Base-by-base conservation (phyloP, 495 filamentous ascomycete genomes). In the Hypoxylon trugodes region DNA sequence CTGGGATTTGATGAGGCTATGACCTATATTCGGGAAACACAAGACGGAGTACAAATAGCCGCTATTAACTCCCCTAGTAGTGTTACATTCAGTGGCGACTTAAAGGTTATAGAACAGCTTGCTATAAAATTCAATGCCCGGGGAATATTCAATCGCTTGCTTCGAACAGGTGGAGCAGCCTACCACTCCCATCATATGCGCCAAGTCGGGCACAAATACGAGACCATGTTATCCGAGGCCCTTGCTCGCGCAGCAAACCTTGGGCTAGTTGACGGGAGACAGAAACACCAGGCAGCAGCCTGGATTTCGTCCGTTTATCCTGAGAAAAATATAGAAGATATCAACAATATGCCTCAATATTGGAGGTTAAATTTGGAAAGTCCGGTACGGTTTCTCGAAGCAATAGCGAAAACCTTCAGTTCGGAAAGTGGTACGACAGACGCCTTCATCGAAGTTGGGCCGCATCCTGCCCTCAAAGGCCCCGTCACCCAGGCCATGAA, bases 161-260 rank as follows among this genome's bases (percentile, higher is more conserved):
- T 84, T 10, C 65, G 65, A 15, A 80, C 82, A 0, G 77, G 79
- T 16, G 77, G 82, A n/a, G 70, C 61, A 1, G 83, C 84, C 0
- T 87, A 85, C 52, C 84, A 84, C 58, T 79, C 81, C 1, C 72
- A 76, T 7, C 79, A 80, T 46, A 84, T 85, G 80, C 53, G 16
- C 13, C 3, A 16, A 12, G 15, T 51, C 2, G 48, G 48, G 1
- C 19, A 51, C 28, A 19, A 25, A 8, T 51, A 51, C 21, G 48
- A 37, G 30, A 25, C 15, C 13, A 15, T n/a, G 6, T 13, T 38
- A 7, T 8, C 30, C 2, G 38, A 51, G 13, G 48, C 18, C 4
- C 30, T 51, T 6, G 48, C 10, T 24, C 32, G 32, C 19, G 21
- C 38, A 0, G 18, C 16, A n/a, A 19, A 36, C 19, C 5, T 51